phyloP scores from a whole-genome alignment of 2,329 filamentous ascomycete genomes.

The Lecanicillium sp. region DNA sequence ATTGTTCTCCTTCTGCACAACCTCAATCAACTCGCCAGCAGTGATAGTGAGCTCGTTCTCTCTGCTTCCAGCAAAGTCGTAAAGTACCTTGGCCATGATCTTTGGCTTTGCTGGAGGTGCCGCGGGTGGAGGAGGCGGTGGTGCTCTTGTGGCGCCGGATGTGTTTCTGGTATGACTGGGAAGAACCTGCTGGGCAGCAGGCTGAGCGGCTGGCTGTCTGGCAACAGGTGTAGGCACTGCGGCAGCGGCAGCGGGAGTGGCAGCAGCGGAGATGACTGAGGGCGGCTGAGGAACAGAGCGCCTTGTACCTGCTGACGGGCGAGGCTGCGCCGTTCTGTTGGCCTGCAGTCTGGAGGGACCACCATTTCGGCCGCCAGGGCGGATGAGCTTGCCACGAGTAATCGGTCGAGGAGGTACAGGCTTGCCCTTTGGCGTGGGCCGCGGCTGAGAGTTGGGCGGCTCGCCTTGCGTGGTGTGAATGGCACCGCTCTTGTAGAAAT shows the following conservation, averaged over 20 bases:
- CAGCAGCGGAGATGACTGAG: constrained; percentile 25
- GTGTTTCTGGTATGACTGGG: constrained; percentile 50
- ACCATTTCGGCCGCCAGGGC: constrained; percentile 79
- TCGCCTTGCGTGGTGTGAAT: constrained; percentile 85
- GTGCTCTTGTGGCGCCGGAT: constrained; percentile 46
- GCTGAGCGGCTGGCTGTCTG: constrained; percentile 14
- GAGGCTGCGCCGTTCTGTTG: constrained; percentile 39
- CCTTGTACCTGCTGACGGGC: constrained; percentile 31
- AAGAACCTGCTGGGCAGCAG: constrained; percentile 22
- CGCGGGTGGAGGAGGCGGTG: constrained; percentile 63
- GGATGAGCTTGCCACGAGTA: constrained; percentile 86
- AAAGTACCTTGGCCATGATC: constrained; percentile 81
- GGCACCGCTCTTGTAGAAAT: constrained; percentile 89
- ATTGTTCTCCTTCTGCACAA: constrained; percentile 92
- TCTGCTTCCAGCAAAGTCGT: constrained; percentile 82
- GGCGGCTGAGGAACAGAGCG: constrained; percentile 30
- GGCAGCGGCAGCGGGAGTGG: constrained; percentile 17
- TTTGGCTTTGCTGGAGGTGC: constrained; percentile 57
- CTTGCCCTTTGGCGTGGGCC: constrained; percentile 80
- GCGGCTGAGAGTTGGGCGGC: constrained; percentile 73
- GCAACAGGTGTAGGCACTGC: constrained; percentile 16
- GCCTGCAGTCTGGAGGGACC: constrained; percentile 65
- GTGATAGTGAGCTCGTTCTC: constrained; percentile 78
- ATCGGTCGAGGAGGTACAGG: constrained; percentile 84
- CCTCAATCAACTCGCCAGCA: constrained; percentile 75